A percentile compares a stretch with the other conserved stretches of the same genome.
phyloP scores from a whole-genome alignment of 1,284 basidiomycete genomes.

The Jaminaea rosea region DNA sequence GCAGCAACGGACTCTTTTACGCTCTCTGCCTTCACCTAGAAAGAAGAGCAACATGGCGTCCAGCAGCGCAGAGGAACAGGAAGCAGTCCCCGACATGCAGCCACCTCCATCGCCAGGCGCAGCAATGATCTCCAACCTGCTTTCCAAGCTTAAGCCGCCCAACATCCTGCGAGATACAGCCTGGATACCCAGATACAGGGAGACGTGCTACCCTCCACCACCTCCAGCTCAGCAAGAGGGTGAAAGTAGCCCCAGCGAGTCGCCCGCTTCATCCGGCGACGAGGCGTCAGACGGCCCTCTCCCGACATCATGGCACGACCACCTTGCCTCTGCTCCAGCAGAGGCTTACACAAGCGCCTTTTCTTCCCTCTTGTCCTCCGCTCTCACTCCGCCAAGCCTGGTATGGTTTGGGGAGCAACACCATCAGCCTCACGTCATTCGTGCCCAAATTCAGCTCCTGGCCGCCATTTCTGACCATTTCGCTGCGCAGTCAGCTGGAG shows the following conservation, averaged over 20 bases:
- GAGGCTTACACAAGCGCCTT: background rate
- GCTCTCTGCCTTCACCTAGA: too few relatives aligned
- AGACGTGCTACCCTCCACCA: background rate
- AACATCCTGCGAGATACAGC: background rate
- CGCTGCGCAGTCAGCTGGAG: background rate
- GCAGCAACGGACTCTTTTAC: too few relatives aligned
- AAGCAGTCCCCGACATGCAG: too few relatives aligned
- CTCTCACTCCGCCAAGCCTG: constrained; percentile 14
- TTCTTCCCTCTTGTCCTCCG: background rate
- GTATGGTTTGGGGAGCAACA: constrained; percentile 37
- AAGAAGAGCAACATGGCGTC: too few relatives aligned
- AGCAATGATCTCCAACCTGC: background rate
- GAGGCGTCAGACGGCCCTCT: too few relatives aligned
- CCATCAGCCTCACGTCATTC: constrained; percentile 29
- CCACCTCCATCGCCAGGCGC: too few relatives aligned
- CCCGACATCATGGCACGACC: background rate
- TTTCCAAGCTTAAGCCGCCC: background rate
- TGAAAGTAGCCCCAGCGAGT: background rate
- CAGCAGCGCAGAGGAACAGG: too few relatives aligned
- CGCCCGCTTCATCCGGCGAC: background rate
- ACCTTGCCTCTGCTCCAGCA: background rate
- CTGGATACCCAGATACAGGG: background rate
- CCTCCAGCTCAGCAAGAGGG: too few relatives aligned
- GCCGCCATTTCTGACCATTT: constrained; percentile 13
- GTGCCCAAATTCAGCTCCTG: constrained; percentile 25